These are phyloP conservation scores for Umbelopsis sp. DNA, from an alignment of 371 early-diverging fungal species.

Conservation along the genomic window DNA sequence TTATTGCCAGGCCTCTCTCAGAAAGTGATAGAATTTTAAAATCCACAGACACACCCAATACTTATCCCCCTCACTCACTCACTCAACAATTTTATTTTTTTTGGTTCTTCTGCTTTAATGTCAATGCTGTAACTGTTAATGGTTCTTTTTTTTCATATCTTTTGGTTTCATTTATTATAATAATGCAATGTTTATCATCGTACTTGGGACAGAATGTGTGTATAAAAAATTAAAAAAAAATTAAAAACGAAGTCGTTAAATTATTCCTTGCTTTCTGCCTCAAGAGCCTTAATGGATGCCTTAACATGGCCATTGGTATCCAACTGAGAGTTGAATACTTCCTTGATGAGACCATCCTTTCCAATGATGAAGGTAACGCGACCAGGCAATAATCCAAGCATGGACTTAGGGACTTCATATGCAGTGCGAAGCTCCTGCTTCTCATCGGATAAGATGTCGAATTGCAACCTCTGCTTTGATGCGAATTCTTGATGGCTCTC, in stretches of 20 bases:
- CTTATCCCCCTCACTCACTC: too few species aligned
- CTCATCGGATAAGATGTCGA: slow-evolving; percentile 33
- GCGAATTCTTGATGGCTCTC: slow-evolving; percentile 36
- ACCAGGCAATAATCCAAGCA: slow-evolving; percentile 31
- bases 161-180: not conserved
- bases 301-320: slow-evolving; percentile 33
- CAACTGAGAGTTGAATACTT: slow-evolving; percentile 37
- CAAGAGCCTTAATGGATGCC: slow-evolving; percentile 29
- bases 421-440: slow-evolving; percentile 30
- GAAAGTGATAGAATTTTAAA: slow-evolving; percentile 15
- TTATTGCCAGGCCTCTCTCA: slow-evolving; percentile 6
- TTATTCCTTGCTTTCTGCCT: slow-evolving; percentile 20
- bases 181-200: not conserved
- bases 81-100: too few species aligned
- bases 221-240: not conserved
- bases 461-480: slow-evolving; percentile 29
- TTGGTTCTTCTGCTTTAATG: not conserved
- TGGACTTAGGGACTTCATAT: slow-evolving; percentile 28
- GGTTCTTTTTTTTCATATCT: not conserved
- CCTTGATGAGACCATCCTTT: slow-evolving; percentile 33
- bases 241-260: not conserved
- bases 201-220: not conserved
- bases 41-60: too few species aligned
- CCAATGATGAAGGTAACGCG: slow-evolving; percentile 38
- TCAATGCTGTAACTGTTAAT: not conserved